A percentile compares a stretch with the other conserved stretches of the same genome.
phyloP scores from a whole-genome alignment of 139 green algal genomes.

The Pseudopediastrum boryanum region DNA sequence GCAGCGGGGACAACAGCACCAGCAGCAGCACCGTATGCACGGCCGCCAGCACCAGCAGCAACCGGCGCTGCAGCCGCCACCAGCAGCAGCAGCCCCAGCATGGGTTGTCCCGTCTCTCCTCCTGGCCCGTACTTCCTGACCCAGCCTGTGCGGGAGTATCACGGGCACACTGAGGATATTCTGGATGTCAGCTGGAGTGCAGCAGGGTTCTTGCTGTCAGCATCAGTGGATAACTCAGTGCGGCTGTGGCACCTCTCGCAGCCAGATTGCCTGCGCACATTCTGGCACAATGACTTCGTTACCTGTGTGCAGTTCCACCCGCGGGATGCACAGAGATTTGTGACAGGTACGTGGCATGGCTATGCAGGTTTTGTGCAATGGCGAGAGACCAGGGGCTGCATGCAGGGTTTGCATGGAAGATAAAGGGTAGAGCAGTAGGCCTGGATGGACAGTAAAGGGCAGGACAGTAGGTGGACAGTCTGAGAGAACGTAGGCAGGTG shows the following conservation, averaged over 20 bases:
- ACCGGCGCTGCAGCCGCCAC: not conserved
- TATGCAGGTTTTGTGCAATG: not conserved
- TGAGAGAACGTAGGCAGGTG: too few species aligned
- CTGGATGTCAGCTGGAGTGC: constrained; percentile 88
- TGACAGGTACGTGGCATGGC: constrained; percentile 26
- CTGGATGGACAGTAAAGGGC: too few species aligned
- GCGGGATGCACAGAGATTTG: constrained; percentile 80
- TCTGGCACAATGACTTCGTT: constrained; percentile 84
- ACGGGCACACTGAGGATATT: constrained; percentile 77
- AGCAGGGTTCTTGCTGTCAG: constrained; percentile 79
- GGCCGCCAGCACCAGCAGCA: not conserved
- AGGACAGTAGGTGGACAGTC: too few species aligned
- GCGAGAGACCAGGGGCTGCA: not conserved
- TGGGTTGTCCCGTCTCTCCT: constrained; percentile 10
- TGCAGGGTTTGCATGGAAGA: not conserved
- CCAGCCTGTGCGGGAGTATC: constrained; percentile 38
- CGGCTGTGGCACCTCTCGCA: constrained; percentile 88
- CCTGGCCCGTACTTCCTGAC: constrained; percentile 35
- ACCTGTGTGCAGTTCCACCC: constrained; percentile 88
- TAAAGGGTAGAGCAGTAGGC: too few species aligned
- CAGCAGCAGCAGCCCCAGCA: too few species aligned
- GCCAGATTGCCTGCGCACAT: constrained; percentile 60
- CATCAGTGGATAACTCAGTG: constrained; percentile 89
- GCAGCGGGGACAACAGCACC: not conserved
- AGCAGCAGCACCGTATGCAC: not conserved